Evolutionary conservation across 495 filamentous ascomycete species (phyloP).

Genomic region (Neurospora terricola): DNA sequence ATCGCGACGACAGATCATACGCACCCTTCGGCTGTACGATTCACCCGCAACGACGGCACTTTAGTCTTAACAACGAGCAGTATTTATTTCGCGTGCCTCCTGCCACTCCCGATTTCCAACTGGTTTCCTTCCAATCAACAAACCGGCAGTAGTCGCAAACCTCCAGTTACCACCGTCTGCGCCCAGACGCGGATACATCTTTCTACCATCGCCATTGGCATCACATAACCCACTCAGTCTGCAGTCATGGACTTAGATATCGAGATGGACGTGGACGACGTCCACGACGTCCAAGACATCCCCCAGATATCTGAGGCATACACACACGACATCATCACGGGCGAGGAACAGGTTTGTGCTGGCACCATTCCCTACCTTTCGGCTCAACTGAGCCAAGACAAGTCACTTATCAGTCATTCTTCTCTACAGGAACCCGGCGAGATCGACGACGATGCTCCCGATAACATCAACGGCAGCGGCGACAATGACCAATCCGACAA

Average conservation of each 20-base stretch:
- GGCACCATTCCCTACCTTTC: slow-evolving; percentile 1
- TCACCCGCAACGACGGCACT: background rate
- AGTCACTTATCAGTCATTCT: slow-evolving; percentile 2
- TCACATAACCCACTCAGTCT: background rate
- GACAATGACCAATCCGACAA: slow-evolving; percentile 13
- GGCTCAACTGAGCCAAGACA: slow-evolving; percentile 1
- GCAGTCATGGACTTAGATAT: slow-evolving; percentile 66
- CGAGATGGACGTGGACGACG: slow-evolving; percentile 58
- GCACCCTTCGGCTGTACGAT: background rate
- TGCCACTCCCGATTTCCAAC: background rate
- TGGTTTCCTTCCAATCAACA: background rate
- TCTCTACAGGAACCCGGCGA: slow-evolving; percentile 27
- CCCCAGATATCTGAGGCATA: slow-evolving; percentile 34
- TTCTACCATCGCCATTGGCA: background rate
- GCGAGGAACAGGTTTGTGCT: slow-evolving; percentile 26
- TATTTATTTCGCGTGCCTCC: background rate
- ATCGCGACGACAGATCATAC: background rate
- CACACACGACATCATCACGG: slow-evolving; percentile 31
- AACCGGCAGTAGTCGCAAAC: background rate
- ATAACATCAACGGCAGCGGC: slow-evolving; percentile 11
- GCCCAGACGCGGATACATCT: background rate
- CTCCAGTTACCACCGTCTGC: background rate
- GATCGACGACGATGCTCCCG: slow-evolving; percentile 15
- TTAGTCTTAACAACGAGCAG: background rate
- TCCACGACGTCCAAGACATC: slow-evolving; percentile 40